Evolutionary conservation across 2,329 filamentous ascomycete species (phyloP).

Genomic region (Bipolaris cookei): DNA sequence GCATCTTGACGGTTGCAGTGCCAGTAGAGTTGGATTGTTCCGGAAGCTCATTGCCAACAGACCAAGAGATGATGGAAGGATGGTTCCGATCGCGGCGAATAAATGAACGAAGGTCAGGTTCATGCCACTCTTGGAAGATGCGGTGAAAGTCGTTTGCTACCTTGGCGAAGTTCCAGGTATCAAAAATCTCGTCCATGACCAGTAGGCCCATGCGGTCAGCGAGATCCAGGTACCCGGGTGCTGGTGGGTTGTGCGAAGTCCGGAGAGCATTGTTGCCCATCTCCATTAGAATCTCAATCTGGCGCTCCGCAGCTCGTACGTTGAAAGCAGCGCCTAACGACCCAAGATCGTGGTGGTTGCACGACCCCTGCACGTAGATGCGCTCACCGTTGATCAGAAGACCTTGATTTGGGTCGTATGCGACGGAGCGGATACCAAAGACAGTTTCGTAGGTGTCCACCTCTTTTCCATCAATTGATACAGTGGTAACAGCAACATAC

Average conservation of each 20-base stretch:
- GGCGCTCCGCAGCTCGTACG: slow-evolving; percentile 55
- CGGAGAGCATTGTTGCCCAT: slow-evolving; percentile 61
- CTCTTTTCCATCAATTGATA: slow-evolving; percentile 31
- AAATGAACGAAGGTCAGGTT: slow-evolving; percentile 59
- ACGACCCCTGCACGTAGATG: slow-evolving; percentile 56
- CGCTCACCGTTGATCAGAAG: slow-evolving; percentile 57
- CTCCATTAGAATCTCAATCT: slow-evolving; percentile 59
- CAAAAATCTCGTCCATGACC: slow-evolving; percentile 63
- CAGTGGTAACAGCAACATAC: slow-evolving; percentile 56
- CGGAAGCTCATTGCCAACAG: slow-evolving; percentile 61
- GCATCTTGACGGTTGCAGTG: slow-evolving; percentile 44
- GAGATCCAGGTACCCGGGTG: slow-evolving; percentile 58
- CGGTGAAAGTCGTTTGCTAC: slow-evolving; percentile 58
- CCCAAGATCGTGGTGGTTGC: slow-evolving; percentile 60
- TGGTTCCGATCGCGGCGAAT: slow-evolving; percentile 63
- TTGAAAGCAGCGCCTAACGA: slow-evolving; percentile 61
- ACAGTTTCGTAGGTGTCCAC: slow-evolving; percentile 58
- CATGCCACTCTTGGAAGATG: slow-evolving; percentile 61
- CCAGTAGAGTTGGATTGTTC: slow-evolving; percentile 52
- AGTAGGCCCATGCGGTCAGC: slow-evolving; percentile 59
- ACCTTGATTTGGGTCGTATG: slow-evolving; percentile 52
- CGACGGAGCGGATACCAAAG: slow-evolving; percentile 59
- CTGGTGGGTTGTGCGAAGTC: slow-evolving; percentile 62
- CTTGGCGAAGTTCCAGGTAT: slow-evolving; percentile 59
- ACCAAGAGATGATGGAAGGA: slow-evolving; percentile 61